A percentile compares a stretch with the other conserved stretches of the same genome.
These are phyloP conservation scores for Lentinula novae-zelandiae DNA, from an alignment of 1,284 basidiomycete genomes.

Conservation along the genomic window DNA sequence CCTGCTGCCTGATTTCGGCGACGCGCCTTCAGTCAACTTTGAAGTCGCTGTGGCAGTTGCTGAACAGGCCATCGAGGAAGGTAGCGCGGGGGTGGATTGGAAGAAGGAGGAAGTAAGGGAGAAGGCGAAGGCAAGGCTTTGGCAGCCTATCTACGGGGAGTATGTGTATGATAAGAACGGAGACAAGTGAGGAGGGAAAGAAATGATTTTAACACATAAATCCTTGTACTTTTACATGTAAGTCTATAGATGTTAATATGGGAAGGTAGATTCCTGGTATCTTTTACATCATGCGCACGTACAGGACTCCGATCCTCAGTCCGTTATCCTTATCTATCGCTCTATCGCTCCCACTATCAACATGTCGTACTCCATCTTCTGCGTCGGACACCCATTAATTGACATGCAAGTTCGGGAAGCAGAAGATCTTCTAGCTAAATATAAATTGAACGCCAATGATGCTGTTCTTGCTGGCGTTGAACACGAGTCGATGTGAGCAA, in stretches of 20 bases:
- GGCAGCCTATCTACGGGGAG: constrained; percentile 60
- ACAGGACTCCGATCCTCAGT: background rate
- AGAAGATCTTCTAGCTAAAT: constrained; percentile 79
- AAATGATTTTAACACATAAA: background rate
- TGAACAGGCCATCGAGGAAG: constrained; percentile 72
- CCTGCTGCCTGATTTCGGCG: constrained; percentile 70
- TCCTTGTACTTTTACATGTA: no score
- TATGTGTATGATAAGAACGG: constrained; percentile 65
- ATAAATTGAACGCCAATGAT: constrained; percentile 91
- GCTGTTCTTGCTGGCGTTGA: constrained; percentile 93
- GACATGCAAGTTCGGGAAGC: constrained; percentile 70
- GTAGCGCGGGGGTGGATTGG: constrained; percentile 54
- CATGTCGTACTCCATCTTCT: constrained; percentile 33
- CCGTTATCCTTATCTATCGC: background rate
- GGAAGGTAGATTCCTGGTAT: background rate
- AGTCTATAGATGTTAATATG: background rate
- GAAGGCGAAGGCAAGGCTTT: constrained; percentile 47
- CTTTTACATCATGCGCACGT: background rate
- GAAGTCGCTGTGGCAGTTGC: constrained; percentile 81
- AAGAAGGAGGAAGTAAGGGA: constrained; percentile 48
- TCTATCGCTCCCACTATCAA: background rate
- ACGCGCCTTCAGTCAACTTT: constrained; percentile 68
- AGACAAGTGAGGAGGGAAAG: background rate
- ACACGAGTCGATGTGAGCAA: constrained; percentile 77
- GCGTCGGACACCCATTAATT: constrained; percentile 71